Base-by-base conservation (phyloP, 2,329 filamentous ascomycete genomes). In the Penicillium brevicompactum region DNA sequence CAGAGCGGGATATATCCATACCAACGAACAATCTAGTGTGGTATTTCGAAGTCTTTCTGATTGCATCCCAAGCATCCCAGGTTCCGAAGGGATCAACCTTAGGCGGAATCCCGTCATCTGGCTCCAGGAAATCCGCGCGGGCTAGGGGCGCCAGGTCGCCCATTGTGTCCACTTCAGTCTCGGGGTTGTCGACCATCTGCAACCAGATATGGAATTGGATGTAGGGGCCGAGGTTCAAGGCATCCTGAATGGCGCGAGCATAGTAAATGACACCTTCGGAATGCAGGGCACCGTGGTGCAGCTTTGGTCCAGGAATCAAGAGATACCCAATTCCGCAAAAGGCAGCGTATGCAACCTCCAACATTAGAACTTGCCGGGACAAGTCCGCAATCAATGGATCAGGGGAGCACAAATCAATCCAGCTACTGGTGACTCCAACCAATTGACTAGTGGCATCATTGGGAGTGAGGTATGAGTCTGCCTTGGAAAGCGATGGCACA, bases 61-160 rank as follows among this genome's bases (percentile, higher is more conserved):
- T 89, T 21, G 88, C 82, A 71, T 99, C 88, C 94, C 94, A 99
- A 1, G 89, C 88, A 74, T 97, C 92, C 95, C 95, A 99, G 2
- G 87, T 83, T 50, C 87, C 87, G 73, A 91, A 94, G 0, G 89
- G 73, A 66, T 93, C 88, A 57, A 87, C 77, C 21, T 85, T 81
- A 31, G 79, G 76, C 6, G 67, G 65, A 32, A 73, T 62, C 5
- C 62, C 66, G 11, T 73, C 69, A 1, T 73, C 57, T 9, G 63
- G 63, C 14, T 64, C 63, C 14, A 76, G 55, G 58, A 74, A 79
- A 54, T 76, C 73, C 40, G 66, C 66, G 18, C 78, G 71, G 32
- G 76, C 75, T 59, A 79, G 72, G 0, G 72, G 72, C 10, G 73
- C 71, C 44, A 81, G 60, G 51, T 79, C 74, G 31, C 76, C 77